These are phyloP conservation scores for Hericium coralloides DNA, from an alignment of 768 basidiomycete genomes.

Conservation along the genomic window DNA sequence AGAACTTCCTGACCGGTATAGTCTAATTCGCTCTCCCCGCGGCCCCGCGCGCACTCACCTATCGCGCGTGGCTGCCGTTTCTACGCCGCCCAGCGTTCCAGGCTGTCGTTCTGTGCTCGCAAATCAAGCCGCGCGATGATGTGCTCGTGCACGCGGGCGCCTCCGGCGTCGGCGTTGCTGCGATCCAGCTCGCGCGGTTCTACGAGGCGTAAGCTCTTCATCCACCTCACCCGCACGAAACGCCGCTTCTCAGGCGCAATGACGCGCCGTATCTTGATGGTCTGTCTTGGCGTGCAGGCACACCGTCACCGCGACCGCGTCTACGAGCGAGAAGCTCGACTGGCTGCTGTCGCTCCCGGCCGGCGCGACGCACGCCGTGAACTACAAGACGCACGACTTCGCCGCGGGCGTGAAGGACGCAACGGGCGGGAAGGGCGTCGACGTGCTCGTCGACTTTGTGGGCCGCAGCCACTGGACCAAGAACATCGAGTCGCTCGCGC, in stretches of 20 bases:
- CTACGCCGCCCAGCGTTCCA: conserved; percentile 40
- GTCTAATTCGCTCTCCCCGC: not conserved
- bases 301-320: conserved; percentile 79
- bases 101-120: conserved; percentile 56
- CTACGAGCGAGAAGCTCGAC: conserved; percentile 72
- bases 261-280: not conserved
- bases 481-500: conserved; percentile 60
- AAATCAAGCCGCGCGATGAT: conserved; percentile 59
- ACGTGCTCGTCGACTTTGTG: conserved; percentile 83
- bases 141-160: conserved; percentile 89
- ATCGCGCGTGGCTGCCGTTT: not conserved
- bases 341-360: conserved; percentile 60
- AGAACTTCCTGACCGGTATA: conserved; percentile 80
- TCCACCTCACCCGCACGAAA: not conserved
- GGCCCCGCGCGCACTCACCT: not conserved
- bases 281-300: conserved; percentile 29
- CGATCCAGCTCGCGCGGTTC: conserved; percentile 75
- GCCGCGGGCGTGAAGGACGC: conserved; percentile 58
- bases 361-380: conserved; percentile 68
- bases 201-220: conserved; percentile 55
- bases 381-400: conserved; percentile 84
- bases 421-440: conserved; percentile 63
- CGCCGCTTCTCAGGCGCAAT: not conserved
- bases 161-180: conserved; percentile 83
- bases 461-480: conserved; percentile 65